phyloP scores from a whole-genome alignment of 306 rosid species.

The Malus domestica region DNA sequence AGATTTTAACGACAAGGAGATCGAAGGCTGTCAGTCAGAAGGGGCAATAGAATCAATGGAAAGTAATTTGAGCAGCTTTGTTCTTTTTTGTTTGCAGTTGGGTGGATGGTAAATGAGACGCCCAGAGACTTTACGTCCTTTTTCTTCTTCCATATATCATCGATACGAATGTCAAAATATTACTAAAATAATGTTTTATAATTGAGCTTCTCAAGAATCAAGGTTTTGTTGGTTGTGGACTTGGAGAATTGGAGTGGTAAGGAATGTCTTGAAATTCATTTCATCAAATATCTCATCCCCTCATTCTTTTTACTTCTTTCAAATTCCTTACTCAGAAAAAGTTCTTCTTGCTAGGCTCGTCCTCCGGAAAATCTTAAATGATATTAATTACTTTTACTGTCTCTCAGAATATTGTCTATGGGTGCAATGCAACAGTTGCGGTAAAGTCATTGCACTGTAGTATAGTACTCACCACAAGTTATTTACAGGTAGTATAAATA shows the following conservation, averaged over 20 bases:
- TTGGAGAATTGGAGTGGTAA: neutral
- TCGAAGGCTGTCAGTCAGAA: slow-evolving; percentile 13
- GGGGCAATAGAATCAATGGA: neutral
- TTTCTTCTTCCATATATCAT: neutral
- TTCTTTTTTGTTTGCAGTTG: neutral
- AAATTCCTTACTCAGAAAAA: no score
- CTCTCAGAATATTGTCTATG: no score
- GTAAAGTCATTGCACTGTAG: no score
- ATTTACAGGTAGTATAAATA: no score
- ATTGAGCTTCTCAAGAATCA: neutral
- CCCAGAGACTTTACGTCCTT: neutral
- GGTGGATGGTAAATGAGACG: slow-evolving; percentile 4
- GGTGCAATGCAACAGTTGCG: no score
- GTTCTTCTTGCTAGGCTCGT: no score
- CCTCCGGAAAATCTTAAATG: no score
- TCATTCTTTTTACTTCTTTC: no score
- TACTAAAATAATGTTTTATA: neutral
- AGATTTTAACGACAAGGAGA: slow-evolving; percentile 39
- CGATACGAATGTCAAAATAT: neutral
- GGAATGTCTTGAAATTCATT: neutral
- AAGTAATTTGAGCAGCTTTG: neutral
- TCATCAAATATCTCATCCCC: no score
- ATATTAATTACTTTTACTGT: no score
- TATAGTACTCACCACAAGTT: no score
- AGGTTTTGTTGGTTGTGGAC: neutral